Conservation (phyloP, 257 asterid genomes). For the Solanum lignicaule region DNA sequence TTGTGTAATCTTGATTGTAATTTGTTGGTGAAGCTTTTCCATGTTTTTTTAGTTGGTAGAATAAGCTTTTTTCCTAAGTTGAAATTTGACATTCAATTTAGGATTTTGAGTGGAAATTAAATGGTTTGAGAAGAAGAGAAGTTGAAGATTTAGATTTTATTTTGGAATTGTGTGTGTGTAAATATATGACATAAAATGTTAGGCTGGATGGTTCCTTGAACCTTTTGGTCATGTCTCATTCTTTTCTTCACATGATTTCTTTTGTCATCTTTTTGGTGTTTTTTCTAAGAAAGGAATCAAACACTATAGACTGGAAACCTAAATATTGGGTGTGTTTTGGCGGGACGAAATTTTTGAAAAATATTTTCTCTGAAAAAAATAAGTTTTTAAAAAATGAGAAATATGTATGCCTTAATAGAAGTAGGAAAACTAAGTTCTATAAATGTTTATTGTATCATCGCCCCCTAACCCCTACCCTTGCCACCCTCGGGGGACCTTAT, state of each 20-base stretch:
- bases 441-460: not conserved
- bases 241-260: conserved; percentile 4
- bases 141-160: conserved; percentile 10
- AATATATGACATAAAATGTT: not conserved
- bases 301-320: not conserved
- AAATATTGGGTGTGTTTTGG: not conserved
- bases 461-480: not conserved
- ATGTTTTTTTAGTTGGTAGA: conserved; percentile 24
- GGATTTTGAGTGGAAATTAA: not conserved
- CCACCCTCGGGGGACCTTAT: not conserved
- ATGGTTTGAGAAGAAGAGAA: conserved; percentile 1
- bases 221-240: not conserved
- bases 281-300: not conserved
- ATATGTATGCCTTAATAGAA: no score
- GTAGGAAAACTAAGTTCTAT: no score
- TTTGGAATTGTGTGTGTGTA: not conserved
- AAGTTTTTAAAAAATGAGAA: not conserved
- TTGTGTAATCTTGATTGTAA: conserved; percentile 14
- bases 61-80: conserved; percentile 16
- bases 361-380: no score
- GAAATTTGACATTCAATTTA: conserved; percentile 27
- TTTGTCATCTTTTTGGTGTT: not conserved
- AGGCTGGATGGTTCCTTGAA: conserved; percentile 12
- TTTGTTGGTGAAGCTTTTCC: conserved; percentile 21
- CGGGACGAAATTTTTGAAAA: no score